Evolutionary conservation across 106 monocot species (phyloP).

Genomic region (Dendrobium chrysotoxum): DNA sequence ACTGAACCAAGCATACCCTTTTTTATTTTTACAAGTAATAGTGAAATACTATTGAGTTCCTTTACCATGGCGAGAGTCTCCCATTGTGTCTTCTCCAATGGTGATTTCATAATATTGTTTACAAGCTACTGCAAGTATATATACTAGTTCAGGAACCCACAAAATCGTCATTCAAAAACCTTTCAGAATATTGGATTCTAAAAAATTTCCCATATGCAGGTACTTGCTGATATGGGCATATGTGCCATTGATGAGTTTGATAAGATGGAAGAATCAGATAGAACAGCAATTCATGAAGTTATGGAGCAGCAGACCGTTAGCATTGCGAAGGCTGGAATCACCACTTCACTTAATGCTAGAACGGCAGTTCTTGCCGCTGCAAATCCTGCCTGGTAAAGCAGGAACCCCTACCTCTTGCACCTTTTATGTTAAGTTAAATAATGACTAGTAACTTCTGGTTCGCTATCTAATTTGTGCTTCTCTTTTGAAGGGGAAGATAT

Average conservation of each 20-base stretch:
- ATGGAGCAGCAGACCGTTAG: slow-evolving; percentile 99
- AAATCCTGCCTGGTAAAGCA: slow-evolving; percentile 89
- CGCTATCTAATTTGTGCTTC: neutral
- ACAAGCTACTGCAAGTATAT: neutral
- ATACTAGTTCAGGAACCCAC: neutral
- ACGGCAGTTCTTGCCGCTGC: slow-evolving; percentile 98
- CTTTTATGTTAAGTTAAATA: neutral
- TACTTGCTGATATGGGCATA: slow-evolving; percentile 95
- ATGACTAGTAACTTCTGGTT: neutral
- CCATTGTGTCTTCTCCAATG: neutral
- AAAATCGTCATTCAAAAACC: neutral
- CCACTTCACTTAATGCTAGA: slow-evolving; percentile 93
- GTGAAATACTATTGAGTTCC: neutral
- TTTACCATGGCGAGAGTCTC: too few species aligned
- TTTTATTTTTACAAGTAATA: neutral
- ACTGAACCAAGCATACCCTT: too few species aligned
- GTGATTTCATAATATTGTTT: neutral
- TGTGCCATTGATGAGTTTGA: slow-evolving; percentile 99
- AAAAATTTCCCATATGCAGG: slow-evolving; percentile 28
- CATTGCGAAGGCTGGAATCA: slow-evolving; percentile 98
- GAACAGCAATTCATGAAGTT: slow-evolving; percentile 96
- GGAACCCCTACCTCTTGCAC: neutral
- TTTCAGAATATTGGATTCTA: neutral
- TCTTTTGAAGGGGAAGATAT: slow-evolving; percentile 77
- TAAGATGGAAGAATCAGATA: slow-evolving; percentile 97